These are phyloP conservation scores for Colletotrichum sublineola DNA, from an alignment of 2,329 filamentous ascomycete species.

Conservation along the genomic window DNA sequence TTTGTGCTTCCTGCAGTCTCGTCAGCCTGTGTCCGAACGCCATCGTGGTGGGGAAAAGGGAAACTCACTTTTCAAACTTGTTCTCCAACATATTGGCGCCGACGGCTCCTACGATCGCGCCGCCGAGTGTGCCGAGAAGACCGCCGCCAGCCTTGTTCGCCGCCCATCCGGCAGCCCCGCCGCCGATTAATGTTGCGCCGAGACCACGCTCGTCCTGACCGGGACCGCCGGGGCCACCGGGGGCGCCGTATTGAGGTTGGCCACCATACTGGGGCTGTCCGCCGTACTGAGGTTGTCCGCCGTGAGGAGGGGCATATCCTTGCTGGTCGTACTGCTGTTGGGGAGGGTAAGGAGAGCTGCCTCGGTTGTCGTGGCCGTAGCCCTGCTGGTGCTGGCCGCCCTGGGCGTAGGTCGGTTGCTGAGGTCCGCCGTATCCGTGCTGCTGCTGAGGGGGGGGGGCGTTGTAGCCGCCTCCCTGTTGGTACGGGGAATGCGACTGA, in stretches of 20 bases:
- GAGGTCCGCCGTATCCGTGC: constrained; percentile 41
- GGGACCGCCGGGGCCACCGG: constrained; percentile 47
- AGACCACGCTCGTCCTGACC: constrained; percentile 67
- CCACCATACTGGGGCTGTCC: constrained; percentile 34
- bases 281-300: constrained; percentile 31
- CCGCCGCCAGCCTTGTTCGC: constrained; percentile 68
- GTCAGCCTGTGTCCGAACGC: not conserved
- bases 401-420: constrained; percentile 35
- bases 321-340: constrained; percentile 44
- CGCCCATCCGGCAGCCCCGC: constrained; percentile 66
- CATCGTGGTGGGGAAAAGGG: no score
- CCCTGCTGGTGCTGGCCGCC: constrained; percentile 46
- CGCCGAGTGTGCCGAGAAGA: constrained; percentile 63
- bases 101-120: constrained; percentile 66
- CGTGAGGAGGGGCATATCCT: constrained; percentile 34
- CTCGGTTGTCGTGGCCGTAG: constrained; percentile 51
- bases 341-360: constrained; percentile 40
- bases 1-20: constrained; percentile 39
- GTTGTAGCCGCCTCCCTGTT: constrained; percentile 43
- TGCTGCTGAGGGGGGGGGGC: constrained; percentile 29
- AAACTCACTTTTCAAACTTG: constrained; percentile 51
- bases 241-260: constrained; percentile 39
- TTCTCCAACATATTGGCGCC: constrained; percentile 66
- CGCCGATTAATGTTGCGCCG: constrained; percentile 66
- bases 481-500: constrained; percentile 43